Percentiles rank a stretch among this genome's conserved stretches.
Evolutionary conservation across 2,329 filamentous ascomycete genomes (phyloP).

Genomic region (Juglanconis juglandina): DNA sequence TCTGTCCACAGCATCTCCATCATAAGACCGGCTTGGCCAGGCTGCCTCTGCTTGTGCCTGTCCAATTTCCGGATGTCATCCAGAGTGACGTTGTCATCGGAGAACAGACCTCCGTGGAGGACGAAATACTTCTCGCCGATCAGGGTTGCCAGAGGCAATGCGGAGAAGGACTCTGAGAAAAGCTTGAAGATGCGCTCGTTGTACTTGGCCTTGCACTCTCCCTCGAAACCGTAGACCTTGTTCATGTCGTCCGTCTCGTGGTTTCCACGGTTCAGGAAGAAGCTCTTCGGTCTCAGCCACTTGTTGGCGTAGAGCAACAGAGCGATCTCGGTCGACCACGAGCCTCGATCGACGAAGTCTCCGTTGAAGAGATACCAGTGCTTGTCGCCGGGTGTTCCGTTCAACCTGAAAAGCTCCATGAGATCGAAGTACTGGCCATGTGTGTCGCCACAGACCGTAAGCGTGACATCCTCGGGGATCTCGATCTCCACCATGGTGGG

Average conservation of each 20-base stretch:
- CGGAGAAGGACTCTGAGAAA: constrained; percentile 97
- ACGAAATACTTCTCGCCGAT: constrained; percentile 89
- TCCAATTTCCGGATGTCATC: constrained; percentile 94
- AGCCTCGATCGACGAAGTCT: constrained; percentile 96
- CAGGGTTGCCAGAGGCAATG: constrained; percentile 84
- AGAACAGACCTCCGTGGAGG: constrained; percentile 92
- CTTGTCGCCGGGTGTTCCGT: constrained; percentile 78
- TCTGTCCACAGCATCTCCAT: constrained; percentile 99
- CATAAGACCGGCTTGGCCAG: constrained; percentile 92
- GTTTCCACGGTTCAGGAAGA: constrained; percentile 97
- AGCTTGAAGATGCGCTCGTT: constrained; percentile 92
- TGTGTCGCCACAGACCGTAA: constrained; percentile 96
- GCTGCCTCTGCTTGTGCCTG: constrained; percentile 85
- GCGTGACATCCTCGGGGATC: constrained; percentile 69
- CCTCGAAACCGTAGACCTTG: constrained; percentile 95
- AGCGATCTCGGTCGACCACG: constrained; percentile 97
- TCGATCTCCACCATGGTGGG: constrained; percentile 95
- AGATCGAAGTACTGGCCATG: constrained; percentile 98
- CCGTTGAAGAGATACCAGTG: constrained; percentile 98
- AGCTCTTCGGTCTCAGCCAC: constrained; percentile 80
- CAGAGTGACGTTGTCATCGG: constrained; percentile 85
- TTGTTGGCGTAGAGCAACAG: constrained; percentile 94
- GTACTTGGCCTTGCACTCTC: constrained; percentile 97
- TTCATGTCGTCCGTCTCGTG: constrained; percentile 99
- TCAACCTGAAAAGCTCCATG: constrained; percentile 90